A percentile compares a stretch with the other conserved stretches of the same genome.
Conservation (phyloP, 2,329 filamentous ascomycete species). For the Penicillium sp. region DNA sequence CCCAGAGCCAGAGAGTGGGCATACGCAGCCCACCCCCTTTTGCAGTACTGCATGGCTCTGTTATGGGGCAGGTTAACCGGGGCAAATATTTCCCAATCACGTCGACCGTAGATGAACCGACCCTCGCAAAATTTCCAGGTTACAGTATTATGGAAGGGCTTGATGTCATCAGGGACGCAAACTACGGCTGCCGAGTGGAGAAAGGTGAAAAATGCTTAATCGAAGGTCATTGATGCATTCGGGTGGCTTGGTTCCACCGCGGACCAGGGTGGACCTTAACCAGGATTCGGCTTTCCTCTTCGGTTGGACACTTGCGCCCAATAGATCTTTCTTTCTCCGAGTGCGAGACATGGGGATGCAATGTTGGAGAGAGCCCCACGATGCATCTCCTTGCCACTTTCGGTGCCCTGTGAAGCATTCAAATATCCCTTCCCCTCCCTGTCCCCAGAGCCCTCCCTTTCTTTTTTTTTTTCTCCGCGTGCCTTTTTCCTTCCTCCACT, state of each 20-base stretch:
- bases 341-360: constrained; percentile 6
- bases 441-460: constrained; percentile 17
- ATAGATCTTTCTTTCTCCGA: background rate
- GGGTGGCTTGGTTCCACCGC: constrained; percentile 20
- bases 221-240: constrained; percentile 32
- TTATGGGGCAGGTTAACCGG: background rate
- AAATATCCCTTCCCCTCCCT: constrained; percentile 27
- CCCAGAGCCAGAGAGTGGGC: background rate
- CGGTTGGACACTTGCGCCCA: constrained; percentile 7
- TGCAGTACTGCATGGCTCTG: no score
- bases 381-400: constrained; percentile 22
- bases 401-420: constrained; percentile 20
- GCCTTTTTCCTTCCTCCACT: constrained; percentile 1
- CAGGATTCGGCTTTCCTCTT: constrained; percentile 6
- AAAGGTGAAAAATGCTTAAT: constrained; percentile 30
- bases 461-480: constrained; percentile 13
- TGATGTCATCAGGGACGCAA: constrained; percentile 28
- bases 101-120: background rate
- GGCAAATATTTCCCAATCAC: background rate
- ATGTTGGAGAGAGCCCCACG: constrained; percentile 19
- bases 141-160: background rate
- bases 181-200: constrained; percentile 7
- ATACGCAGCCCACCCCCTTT: background rate
- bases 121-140: background rate
- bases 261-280: constrained; percentile 17